Conservation (phyloP, 352 stramenopile species). For the Lagenidium sp. region DNA sequence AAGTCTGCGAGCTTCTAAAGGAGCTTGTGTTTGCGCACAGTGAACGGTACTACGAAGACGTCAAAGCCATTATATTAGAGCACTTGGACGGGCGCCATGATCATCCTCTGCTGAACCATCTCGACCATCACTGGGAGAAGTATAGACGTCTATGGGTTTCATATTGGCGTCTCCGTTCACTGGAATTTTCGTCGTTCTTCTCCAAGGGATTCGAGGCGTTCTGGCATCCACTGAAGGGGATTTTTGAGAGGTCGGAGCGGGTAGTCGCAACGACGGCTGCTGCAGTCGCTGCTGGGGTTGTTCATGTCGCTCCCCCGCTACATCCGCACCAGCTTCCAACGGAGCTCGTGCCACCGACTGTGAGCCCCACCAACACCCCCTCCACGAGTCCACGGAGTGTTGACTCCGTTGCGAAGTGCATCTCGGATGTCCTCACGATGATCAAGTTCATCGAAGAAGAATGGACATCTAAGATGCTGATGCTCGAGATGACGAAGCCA, state of each 20-base stretch:
- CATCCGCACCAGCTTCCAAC: no score
- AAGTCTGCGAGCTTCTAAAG: constrained; percentile 37
- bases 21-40: constrained; percentile 53
- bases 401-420: constrained; percentile 35
- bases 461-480: constrained; percentile 64
- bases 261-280: constrained; percentile 9
- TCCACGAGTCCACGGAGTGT: not conserved
- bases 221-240: constrained; percentile 49
- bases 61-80: constrained; percentile 29
- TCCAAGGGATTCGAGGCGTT: constrained; percentile 53
- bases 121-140: constrained; percentile 51
- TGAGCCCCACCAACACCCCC: not conserved
- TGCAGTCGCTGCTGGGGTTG: constrained; percentile 1
- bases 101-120: constrained; percentile 30
- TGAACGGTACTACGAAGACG: constrained; percentile 38
- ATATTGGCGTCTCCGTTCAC: constrained; percentile 41
- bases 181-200: constrained; percentile 59
- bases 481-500: constrained; percentile 65
- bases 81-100: constrained; percentile 23
- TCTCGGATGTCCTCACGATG: constrained; percentile 51
- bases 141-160: constrained; percentile 57
- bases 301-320: no score
- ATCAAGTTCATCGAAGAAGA: constrained; percentile 62
- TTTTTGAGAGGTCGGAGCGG: constrained; percentile 30
- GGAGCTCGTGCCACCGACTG: not conserved